phyloP scores from a whole-genome alignment of 2,329 filamentous ascomycete genomes.

The Knufia fluminis region DNA sequence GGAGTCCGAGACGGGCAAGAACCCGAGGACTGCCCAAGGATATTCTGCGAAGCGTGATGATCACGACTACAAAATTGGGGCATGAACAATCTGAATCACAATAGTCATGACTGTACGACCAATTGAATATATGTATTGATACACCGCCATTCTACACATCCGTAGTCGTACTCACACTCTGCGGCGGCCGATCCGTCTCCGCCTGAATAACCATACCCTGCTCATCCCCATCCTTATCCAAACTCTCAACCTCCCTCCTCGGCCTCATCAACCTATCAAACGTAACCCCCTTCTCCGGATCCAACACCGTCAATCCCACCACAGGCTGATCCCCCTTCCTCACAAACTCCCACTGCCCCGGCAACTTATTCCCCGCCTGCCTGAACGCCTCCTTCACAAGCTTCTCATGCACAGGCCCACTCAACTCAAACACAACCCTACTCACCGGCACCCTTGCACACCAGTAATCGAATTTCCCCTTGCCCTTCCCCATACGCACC shows the following conservation, averaged over 20 bases:
- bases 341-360: constrained; percentile 79
- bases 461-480: constrained; percentile 96
- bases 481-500: constrained; percentile 98
- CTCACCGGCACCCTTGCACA: constrained; percentile 81
- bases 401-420: constrained; percentile 88
- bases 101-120: not conserved
- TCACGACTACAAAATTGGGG: constrained; percentile 22
- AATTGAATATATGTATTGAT: not conserved
- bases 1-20: constrained; percentile 25
- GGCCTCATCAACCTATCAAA: constrained; percentile 75
- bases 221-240: constrained; percentile 14
- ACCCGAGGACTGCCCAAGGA: constrained; percentile 1
- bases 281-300: constrained; percentile 59
- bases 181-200: constrained; percentile 27
- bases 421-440: constrained; percentile 85
- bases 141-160: not conserved
- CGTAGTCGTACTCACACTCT: constrained; percentile 29
- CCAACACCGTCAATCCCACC: constrained; percentile 86
- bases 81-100: constrained; percentile 25
- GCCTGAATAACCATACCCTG: constrained; percentile 25
- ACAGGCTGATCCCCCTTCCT: constrained; percentile 82
- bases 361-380: constrained; percentile 87
- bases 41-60: not conserved
- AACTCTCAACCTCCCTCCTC: constrained; percentile 52
- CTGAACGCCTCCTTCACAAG: constrained; percentile 88